A percentile compares a stretch with the other conserved stretches of the same genome.
Evolutionary conservation across 176 grass and related monocot genomes (phyloP).

Genomic region (Chrysopogon serrulatus): DNA sequence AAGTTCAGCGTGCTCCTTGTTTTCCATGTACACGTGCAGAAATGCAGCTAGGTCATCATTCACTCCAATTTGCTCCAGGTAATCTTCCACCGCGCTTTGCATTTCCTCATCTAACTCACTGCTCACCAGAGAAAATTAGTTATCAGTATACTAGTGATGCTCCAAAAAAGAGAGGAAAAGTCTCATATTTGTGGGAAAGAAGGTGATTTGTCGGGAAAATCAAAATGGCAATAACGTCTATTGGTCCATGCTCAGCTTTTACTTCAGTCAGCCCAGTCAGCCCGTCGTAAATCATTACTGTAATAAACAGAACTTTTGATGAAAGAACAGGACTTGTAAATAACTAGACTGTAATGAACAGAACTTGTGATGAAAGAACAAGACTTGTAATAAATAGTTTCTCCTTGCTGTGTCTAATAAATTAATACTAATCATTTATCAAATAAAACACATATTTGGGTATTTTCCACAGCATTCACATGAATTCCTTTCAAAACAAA

Average conservation of each 20-base stretch:
- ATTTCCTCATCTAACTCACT: constrained; percentile 92
- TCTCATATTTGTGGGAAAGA: background rate
- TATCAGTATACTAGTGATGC: background rate
- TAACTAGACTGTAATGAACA: background rate
- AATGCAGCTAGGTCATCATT: constrained; percentile 73
- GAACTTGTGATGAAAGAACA: background rate
- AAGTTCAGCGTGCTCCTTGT: constrained; percentile 67
- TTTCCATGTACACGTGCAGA: constrained; percentile 61
- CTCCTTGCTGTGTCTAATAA: background rate
- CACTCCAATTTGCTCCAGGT: constrained; percentile 69
- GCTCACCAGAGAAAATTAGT: constrained; percentile 4
- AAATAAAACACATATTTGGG: background rate
- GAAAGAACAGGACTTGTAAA: background rate
- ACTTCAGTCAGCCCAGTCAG: no score
- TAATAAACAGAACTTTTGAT: background rate
- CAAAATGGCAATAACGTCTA: background rate
- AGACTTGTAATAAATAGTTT: background rate
- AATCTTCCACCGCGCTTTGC: constrained; percentile 50
- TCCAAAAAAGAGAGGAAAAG: background rate
- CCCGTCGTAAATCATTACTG: background rate
- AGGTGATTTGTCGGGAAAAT: background rate
- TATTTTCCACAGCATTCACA: background rate
- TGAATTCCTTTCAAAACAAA: background rate
- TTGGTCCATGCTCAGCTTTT: background rate
- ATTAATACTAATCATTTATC: background rate